These are phyloP conservation scores for Metarhizium anisopliae DNA, from an alignment of 2,329 filamentous ascomycete species.

Conservation along the genomic window DNA sequence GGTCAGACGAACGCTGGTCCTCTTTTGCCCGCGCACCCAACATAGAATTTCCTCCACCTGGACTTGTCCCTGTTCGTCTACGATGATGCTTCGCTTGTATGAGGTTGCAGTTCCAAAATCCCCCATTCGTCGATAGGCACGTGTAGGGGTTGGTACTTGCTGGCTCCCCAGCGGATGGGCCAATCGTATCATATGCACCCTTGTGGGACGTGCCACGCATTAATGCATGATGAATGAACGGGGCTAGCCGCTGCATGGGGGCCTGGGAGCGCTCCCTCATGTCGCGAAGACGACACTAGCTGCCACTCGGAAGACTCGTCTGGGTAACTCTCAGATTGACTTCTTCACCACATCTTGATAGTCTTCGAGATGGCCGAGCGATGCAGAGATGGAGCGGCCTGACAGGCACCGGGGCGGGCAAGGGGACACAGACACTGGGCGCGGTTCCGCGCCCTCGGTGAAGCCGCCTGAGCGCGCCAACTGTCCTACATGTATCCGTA, in stretches of 20 bases:
- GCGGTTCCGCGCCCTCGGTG: conserved; percentile 21
- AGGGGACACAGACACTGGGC: conserved; percentile 15
- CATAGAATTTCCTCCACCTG: neutral
- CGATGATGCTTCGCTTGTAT: neutral
- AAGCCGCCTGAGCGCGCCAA: conserved; percentile 12
- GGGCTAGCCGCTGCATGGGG: neutral
- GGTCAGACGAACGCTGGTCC: neutral
- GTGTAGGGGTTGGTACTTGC: neutral
- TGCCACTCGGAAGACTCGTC: no score
- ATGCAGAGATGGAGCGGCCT: neutral
- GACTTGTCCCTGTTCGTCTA: neutral
- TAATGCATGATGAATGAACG: conserved; percentile 1
- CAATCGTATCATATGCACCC: conserved; percentile 3
- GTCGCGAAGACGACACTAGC: no score
- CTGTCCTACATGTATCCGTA: neutral
- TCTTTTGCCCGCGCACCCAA: neutral
- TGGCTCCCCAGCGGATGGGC: neutral
- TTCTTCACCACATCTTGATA: neutral
- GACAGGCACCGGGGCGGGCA: conserved; percentile 3
- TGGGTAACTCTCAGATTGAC: no score
- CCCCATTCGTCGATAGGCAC: neutral
- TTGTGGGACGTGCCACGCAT: conserved; percentile 1
- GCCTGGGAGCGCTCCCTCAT: neutral
- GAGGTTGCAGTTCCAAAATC: neutral
- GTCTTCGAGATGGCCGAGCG: neutral